Percentiles rank a stretch among this genome's conserved stretches.
These are phyloP conservation scores for Candida sp. DNA, from an alignment of 1,139 yeast genomes.

Conservation along the genomic window DNA sequence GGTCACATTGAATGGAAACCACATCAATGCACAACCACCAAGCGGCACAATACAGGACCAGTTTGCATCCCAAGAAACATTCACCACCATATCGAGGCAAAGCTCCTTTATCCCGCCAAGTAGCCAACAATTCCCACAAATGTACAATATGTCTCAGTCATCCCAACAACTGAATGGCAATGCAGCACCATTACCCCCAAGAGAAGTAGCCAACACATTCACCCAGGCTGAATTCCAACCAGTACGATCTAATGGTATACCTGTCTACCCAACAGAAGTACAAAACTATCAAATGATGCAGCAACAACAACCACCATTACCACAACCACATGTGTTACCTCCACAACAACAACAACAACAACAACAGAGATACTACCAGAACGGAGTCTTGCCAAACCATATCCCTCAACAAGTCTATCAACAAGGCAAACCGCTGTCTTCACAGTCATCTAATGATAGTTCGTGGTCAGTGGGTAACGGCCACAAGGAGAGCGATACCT, in stretches of 20 bases:
- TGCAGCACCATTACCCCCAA: slow-evolving; percentile 20
- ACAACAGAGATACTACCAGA: slow-evolving; percentile 11
- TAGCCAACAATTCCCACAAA: slow-evolving; percentile 12
- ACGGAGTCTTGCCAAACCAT: slow-evolving; percentile 2
- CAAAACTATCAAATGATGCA: slow-evolving; percentile 32
- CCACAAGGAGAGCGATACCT: slow-evolving; percentile 49
- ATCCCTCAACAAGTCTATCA: slow-evolving; percentile 7
- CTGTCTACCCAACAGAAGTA: slow-evolving; percentile 24
- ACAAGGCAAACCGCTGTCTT: slow-evolving; percentile 24
- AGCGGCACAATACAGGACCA: slow-evolving; percentile 6
- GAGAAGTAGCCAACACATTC: slow-evolving; percentile 15
- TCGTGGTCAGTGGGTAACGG: slow-evolving; percentile 37
- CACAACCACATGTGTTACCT: slow-evolving; percentile 17
- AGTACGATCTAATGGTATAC: slow-evolving; percentile 13
- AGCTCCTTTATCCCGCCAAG: slow-evolving; percentile 10
- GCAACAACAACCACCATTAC: slow-evolving; percentile 19
- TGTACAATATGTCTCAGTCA: slow-evolving; percentile 13
- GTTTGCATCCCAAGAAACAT: slow-evolving; percentile 20
- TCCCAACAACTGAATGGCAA: slow-evolving; percentile 15
- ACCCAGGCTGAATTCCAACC: slow-evolving; percentile 31
- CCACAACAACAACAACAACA: slow-evolving; percentile 12
- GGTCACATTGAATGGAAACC: neutral
- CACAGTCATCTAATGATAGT: slow-evolving; percentile 51
- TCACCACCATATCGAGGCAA: slow-evolving; percentile 18
- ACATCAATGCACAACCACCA: neutral